Conservation (phyloP, 306 rosid species). For the Betula pendula region DNA sequence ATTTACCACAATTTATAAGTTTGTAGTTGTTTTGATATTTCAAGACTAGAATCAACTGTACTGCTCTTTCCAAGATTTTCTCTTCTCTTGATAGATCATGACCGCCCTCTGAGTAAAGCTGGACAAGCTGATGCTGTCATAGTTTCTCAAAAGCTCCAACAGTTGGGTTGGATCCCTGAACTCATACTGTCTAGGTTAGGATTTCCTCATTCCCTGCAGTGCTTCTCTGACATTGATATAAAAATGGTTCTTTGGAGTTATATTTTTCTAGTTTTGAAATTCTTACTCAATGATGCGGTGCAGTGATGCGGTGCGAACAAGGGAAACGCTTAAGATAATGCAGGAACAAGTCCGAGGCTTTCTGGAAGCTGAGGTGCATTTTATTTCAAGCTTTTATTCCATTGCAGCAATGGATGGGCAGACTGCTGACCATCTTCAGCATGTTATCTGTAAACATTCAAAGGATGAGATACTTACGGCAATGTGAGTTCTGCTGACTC, state of each 20-base stretch:
- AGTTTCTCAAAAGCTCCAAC: conserved; percentile 68
- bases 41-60: conserved; percentile 6
- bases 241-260: conserved; percentile 2
- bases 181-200: conserved; percentile 87
- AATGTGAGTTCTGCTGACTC: conserved; percentile 61
- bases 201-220: conserved; percentile 13
- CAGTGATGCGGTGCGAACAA: conserved; percentile 80
- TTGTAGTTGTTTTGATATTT: conserved; percentile 2
- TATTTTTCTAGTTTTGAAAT: conserved; percentile 11
- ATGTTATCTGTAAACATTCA: conserved; percentile 67
- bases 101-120: conserved; percentile 84
- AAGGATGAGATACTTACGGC: conserved; percentile 73
- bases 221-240: conserved; percentile 13
- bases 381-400: conserved; percentile 90
- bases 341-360: conserved; percentile 73
- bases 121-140: conserved; percentile 70
- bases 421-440: conserved; percentile 94
- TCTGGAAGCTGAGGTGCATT: conserved; percentile 77
- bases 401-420: conserved; percentile 99
- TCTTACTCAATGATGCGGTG: conserved; percentile 32
- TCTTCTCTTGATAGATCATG: conserved; percentile 60
- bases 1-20: neutral
- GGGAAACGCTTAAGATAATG: conserved; percentile 84
- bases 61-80: conserved; percentile 15
- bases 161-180: conserved; percentile 92